Evolutionary conservation across 306 rosid genomes (phyloP).

Genomic region (Quercus agrifolia): DNA sequence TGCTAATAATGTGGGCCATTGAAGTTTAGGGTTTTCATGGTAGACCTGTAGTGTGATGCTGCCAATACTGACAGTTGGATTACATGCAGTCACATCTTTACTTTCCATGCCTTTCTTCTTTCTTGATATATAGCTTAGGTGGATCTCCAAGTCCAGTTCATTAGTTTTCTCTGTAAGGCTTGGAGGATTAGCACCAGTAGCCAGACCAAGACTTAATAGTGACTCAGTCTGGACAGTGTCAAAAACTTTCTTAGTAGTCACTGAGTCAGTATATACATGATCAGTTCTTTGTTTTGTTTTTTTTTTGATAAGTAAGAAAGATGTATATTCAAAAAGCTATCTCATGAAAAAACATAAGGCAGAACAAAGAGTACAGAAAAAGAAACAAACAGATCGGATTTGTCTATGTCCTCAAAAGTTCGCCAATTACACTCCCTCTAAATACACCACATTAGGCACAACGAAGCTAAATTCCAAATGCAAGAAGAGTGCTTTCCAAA

Average conservation of each 20-base stretch:
- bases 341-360: no score
- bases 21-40: conserved; percentile 22
- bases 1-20: conserved; percentile 23
- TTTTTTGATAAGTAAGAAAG: no score
- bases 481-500: no score
- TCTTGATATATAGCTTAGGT: conserved; percentile 57
- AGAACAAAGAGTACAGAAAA: no score
- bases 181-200: conserved; percentile 26
- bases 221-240: conserved; percentile 38
- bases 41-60: conserved; percentile 29
- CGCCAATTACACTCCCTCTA: no score
- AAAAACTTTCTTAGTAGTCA: conserved; percentile 23
- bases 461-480: no score
- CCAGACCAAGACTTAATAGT: conserved; percentile 24
- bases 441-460: no score
- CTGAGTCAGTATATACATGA: conserved; percentile 13
- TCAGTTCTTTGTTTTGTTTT: conserved; percentile 51
- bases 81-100: conserved; percentile 32
- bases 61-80: conserved; percentile 25
- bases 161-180: conserved; percentile 39
- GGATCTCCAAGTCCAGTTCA: conserved; percentile 87
- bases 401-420: no score
- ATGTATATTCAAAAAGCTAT: no score
- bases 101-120: conserved; percentile 40
- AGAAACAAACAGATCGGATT: no score